Base-by-base conservation (phyloP, 768 basidiomycete species). In the Hericium coralloides region DNA sequence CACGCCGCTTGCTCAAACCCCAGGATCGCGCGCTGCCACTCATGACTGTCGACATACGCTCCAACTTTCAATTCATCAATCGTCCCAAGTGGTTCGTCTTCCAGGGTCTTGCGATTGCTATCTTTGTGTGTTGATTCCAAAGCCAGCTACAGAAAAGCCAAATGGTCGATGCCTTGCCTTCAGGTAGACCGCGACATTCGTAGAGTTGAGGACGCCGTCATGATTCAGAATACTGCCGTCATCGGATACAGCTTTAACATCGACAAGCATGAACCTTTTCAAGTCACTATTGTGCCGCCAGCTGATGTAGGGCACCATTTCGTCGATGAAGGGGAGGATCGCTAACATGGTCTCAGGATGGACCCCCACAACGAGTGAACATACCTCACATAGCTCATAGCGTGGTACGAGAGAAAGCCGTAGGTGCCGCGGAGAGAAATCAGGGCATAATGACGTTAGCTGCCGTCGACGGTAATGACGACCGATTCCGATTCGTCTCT, bases 401-500 rank as follows among this genome's bases (percentile, higher is more conserved):
- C 12, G 25, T 23, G 9, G 49, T 65, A 51, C 59, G 64, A 52
- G 66, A 68, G 57, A 67, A 75, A 61, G 64, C 64, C 58, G 60
- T 65, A 59, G 60, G 62, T 57, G 60, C 59, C 63, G 60, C 45
- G 49, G 52, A 53, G 54, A 66, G 53, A 61, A 50, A 50, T 23
- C 49, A 66, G 61, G 74, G 76, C 49, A 69, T 80, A 31, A 76
- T 67, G 55, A 73, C 75, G 65, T 73, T 81, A 60, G 71, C 75
- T 57, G 67, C 74, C 45, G 67, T 72, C 56, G 58, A 55, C 58
- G 67, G 64, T 60, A 61, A 64, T 57, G 26, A 50, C 15, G 49
- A 23, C 26, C 20, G 15, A 8, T 57, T 69, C 63, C 67, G 64
- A 63, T 81, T 82, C 66, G 70, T 80, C 56, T 74, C 78, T 38